Evolutionary conservation across 352 stramenopile species (phyloP), one percentile per base, ranked within the genome.

Genomic region (Sclerospora graminicola): DNA sequence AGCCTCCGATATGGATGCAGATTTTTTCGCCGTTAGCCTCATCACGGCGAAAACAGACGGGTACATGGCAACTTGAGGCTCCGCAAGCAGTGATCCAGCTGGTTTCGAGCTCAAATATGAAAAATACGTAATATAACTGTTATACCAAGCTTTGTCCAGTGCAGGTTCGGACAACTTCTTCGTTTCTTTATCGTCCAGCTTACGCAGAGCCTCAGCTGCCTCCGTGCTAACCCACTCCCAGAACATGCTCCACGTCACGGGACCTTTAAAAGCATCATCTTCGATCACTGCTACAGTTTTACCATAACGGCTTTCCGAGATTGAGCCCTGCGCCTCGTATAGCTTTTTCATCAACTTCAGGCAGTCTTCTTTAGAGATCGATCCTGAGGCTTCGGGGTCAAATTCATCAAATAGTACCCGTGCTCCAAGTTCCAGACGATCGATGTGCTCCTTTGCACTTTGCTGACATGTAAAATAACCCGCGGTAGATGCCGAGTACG

Each of bases 171-270:
- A n/a, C n/a, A 46, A 43, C 29, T 66, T 63, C 8, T 61, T 61
- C 6, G 66, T 56, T 20, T 83, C 60, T 50, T 78, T 61, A 33
- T 77, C 51, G 39, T 93, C 72, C 9, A 93, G 55, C 18, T 74
- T 57, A 13, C 63, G 65, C 20, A 93, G 62, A 13, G 81, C 79
- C 7, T 55, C 51, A 29, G 80, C 74, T 5, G 82, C 82, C 56
- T 90, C 77, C 0, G 69, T 71, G 41, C 82, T 93, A 19, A 93
- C 82, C 76, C 77, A 93, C 41, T 86, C 70, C 79, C 79, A 93
- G 47, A 89, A 93, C 69, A 87, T 84, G 0, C 65, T 37, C 82
- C 82, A 93, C n/a, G 72, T 72, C 24, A 90, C 71, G 0, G 72
- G 72, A 0, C 71, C 77, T 41, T 83, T 52, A 51, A 84, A 85